Evolutionary conservation across 495 filamentous ascomycete genomes (phyloP), one percentile per base, ranked within the genome.

Genomic region (Margaritispora aquatica): DNA sequence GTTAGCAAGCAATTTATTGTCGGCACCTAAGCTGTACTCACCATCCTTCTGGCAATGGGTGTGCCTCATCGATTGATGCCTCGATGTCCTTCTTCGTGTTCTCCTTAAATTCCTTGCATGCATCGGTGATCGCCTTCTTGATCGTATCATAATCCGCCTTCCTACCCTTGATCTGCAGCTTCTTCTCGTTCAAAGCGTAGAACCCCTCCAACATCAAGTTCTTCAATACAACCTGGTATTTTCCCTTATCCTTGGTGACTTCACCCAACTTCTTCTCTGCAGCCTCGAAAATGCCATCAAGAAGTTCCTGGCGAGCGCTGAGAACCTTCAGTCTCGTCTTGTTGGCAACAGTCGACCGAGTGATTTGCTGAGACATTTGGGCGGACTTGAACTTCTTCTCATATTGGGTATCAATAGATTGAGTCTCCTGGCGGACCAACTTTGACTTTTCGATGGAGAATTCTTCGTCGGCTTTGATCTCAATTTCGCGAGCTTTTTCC

Each of bases 301-400:
- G 81, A 62, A 99, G 76, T 71, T 90, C 88, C 79, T 99, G 93
- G 61, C 90, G 82, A 15, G 89, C 86, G 44, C 79, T 79, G 34
- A 99, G 86, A 44, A 99, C 85, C 64, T 88, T 87, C 67, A 99
- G 80, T 41, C 95, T 85, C 51, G 90, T 91, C 77, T 94, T 92
- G 82, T 99, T 99, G 73, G 92, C 82, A 41, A 97, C 83, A 50
- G 90, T 97, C 38, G 90, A 96, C 62, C 87, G 87, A 44, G 90
- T 92, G 76, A 97, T 97, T 78, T 97, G 95, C 81, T 97, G 95
- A 52, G 88, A 88, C 87, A 97, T 96, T 75, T 86, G 79, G 58
- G 93, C 92, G 74, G 92, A 87, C 82, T 96, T 99, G 84, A 92
- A 92, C 77, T 96, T 96, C 84, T 97, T 97, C 73, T 90, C 86